phyloP scores from a whole-genome alignment of 768 basidiomycete species.

The Candolleomyces aberdarensis region DNA sequence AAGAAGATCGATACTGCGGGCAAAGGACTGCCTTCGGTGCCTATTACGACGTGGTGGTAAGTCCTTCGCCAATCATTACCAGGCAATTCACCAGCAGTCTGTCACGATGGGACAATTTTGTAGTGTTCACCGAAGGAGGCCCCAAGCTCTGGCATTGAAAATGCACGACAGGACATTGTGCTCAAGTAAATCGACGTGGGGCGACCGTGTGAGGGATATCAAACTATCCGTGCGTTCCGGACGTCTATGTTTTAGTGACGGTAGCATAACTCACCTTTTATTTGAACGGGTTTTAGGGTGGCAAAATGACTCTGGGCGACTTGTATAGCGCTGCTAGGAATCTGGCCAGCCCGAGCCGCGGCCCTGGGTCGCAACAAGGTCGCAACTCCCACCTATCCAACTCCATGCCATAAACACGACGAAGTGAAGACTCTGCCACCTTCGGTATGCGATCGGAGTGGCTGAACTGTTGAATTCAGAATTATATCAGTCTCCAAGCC shows the following conservation, averaged over 20 bases:
- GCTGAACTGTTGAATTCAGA: not conserved
- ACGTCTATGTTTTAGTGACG: not conserved
- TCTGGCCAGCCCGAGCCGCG: not conserved
- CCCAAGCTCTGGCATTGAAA: no score
- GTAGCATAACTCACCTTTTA: not conserved
- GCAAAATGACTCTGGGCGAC: not conserved
- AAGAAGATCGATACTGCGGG: no score
- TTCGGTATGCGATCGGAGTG: not conserved
- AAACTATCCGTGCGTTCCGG: not conserved
- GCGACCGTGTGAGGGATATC: not conserved
- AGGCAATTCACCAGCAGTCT: no score
- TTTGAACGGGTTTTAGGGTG: not conserved
- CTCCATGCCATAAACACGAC: not conserved
- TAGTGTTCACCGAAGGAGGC: no score
- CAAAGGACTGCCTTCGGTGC: no score
- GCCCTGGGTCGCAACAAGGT: no score
- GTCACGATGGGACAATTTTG: no score
- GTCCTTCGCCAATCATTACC: no score
- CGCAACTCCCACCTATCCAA: conserved; percentile 2
- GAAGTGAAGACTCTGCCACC: not conserved
- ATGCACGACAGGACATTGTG: no score
- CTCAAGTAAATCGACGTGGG: not conserved
- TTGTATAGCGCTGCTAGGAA: not conserved
- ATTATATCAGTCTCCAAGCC: not conserved
- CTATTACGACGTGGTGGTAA: no score